Conservation (phyloP, 1,284 basidiomycete genomes). For the Fomitopsis schrenkii region DNA sequence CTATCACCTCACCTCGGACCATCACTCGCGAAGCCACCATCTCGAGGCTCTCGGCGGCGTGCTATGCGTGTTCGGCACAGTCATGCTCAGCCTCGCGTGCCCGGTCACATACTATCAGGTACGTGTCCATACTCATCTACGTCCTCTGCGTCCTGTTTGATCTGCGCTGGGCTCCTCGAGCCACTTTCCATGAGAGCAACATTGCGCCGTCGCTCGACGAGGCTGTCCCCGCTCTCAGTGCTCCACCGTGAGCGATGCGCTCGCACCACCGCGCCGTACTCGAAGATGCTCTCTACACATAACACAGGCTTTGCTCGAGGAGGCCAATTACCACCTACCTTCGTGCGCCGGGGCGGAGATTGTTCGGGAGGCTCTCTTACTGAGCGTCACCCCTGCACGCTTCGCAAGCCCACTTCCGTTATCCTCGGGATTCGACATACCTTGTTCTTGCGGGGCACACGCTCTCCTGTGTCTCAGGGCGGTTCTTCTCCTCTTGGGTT, state of each 20-base stretch:
- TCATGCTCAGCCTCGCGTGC: slow-evolving; percentile 32
- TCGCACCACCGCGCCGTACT: neutral
- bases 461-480: too few species aligned
- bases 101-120: slow-evolving; percentile 29
- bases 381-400: neutral
- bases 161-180: neutral
- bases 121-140: slow-evolving; percentile 8
- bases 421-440: neutral
- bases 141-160: neutral
- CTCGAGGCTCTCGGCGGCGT: slow-evolving; percentile 26
- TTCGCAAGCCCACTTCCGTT: neutral
- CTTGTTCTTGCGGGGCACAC: too few species aligned
- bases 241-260: neutral
- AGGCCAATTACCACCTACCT: too few species aligned
- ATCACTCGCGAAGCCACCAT: slow-evolving; percentile 12
- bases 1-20: neutral
- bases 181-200: neutral
- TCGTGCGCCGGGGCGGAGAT: too few species aligned
- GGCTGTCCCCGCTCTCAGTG: too few species aligned
- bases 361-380: neutral
- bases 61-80: slow-evolving; percentile 27
- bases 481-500: too few species aligned
- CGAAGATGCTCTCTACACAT: neutral
- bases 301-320: neutral
- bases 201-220: neutral